Percentiles rank a stretch among this genome's conserved stretches.
These are phyloP conservation scores for Paralagenidium karlingii DNA, from an alignment of 352 stramenopile genomes.

Conservation along the genomic window DNA sequence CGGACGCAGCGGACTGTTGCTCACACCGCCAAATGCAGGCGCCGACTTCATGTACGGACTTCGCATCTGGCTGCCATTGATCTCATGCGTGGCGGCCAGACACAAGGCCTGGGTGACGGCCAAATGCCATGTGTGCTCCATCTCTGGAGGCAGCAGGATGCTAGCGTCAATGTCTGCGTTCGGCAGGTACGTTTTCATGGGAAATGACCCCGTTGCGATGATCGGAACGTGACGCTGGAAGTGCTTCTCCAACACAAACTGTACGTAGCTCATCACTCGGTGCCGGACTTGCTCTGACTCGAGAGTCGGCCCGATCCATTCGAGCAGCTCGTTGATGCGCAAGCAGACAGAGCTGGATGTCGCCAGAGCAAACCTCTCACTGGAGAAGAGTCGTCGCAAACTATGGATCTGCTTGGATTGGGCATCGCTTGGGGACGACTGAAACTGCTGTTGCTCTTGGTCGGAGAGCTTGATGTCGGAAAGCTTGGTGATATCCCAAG, in stretches of 20 bases:
- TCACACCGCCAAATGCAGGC: not conserved
- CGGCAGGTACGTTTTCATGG: constrained; percentile 85
- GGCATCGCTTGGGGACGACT: not conserved
- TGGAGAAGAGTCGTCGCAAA: too few relatives aligned
- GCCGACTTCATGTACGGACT: too few relatives aligned
- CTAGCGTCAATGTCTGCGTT: constrained; percentile 79
- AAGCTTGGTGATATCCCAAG: too few relatives aligned
- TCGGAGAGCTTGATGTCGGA: constrained; percentile 8
- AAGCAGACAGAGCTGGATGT: constrained; percentile 2
- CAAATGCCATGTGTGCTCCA: constrained; percentile 81
- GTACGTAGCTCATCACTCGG: constrained; percentile 52
- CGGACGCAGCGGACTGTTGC: not conserved
- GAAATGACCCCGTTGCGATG: constrained; percentile 69
- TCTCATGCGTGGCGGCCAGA: constrained; percentile 14
- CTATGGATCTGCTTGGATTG: too few relatives aligned
- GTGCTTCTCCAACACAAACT: constrained; percentile 39
- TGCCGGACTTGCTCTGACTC: constrained; percentile 50
- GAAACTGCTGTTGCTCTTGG: not conserved
- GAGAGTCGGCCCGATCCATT: constrained; percentile 48
- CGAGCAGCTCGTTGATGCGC: constrained; percentile 35
- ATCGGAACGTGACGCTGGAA: constrained; percentile 26
- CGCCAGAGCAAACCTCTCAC: too few relatives aligned
- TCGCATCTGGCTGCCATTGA: too few relatives aligned
- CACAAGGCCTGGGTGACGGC: constrained; percentile 74
- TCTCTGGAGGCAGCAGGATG: constrained; percentile 57